Evolutionary conservation across 139 green algal genomes (phyloP).

Genomic region (Coccomyxa sp.): DNA sequence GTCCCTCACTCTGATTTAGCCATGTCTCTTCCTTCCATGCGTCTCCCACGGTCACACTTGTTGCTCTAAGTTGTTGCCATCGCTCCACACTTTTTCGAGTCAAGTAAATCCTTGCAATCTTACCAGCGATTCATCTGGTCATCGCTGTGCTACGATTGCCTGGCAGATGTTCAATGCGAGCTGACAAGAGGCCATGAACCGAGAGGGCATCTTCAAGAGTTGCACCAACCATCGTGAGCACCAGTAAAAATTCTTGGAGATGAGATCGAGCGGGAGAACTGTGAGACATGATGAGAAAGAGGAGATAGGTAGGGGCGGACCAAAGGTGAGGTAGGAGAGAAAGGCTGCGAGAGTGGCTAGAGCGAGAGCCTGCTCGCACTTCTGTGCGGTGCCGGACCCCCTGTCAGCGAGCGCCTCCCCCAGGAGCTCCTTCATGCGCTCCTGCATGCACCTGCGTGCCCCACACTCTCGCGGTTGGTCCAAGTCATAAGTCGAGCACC

Average conservation of each 20-base stretch:
- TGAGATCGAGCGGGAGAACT: neutral
- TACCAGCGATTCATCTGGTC: too few relatives aligned
- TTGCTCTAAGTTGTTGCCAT: too few relatives aligned
- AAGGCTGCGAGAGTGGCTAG: conserved; percentile 42
- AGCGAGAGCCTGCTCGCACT: conserved; percentile 29
- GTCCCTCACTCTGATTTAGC: neutral
- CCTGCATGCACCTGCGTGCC: conserved; percentile 34
- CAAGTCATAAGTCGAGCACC: neutral
- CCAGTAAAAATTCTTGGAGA: neutral
- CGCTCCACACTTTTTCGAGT: too few relatives aligned
- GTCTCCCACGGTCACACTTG: too few relatives aligned
- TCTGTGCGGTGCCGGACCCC: neutral
- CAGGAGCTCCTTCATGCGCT: conserved; percentile 21
- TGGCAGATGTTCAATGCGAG: too few relatives aligned
- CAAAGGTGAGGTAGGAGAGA: conserved; percentile 47
- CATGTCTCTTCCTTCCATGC: neutral
- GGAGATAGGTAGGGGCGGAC: neutral
- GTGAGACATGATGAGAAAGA: neutral
- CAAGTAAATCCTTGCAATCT: too few relatives aligned
- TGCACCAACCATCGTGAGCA: neutral
- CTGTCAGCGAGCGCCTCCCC: neutral
- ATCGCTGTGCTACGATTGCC: too few relatives aligned
- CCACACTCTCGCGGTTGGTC: neutral
- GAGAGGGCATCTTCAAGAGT: too few relatives aligned
- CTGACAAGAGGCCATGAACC: too few relatives aligned